Percentiles rank a stretch among this genome's conserved stretches.
phyloP scores from a whole-genome alignment of 2,329 filamentous ascomycete genomes.

The Ophiocordyceps unilateralis region DNA sequence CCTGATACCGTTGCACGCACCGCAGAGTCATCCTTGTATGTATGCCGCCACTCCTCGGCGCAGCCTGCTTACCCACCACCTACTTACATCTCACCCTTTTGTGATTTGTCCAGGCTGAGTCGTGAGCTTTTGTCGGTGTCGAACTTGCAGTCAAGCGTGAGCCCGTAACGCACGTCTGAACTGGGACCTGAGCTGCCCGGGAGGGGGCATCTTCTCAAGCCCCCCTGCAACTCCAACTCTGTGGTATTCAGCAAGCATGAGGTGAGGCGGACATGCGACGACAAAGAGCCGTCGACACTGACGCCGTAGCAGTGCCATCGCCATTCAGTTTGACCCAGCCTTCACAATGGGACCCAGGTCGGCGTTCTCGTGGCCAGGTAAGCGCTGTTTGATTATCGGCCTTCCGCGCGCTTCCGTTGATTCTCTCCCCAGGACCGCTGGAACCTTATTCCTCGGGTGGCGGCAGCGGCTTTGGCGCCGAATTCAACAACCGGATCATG shows the following conservation, averaged over 20 bases:
- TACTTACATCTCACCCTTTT: background rate
- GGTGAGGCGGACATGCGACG: constrained; percentile 9
- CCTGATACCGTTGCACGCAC: constrained; percentile 2
- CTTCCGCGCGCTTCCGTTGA: background rate
- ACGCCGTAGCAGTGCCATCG: constrained; percentile 22
- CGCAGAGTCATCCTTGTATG: background rate
- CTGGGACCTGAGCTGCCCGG: background rate
- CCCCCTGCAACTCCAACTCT: background rate
- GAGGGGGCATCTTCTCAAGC: background rate
- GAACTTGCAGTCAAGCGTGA: background rate
- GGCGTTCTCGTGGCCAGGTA: constrained; percentile 33
- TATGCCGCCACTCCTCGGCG: constrained; percentile 1
- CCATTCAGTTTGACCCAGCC: constrained; percentile 31
- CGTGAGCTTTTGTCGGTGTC: background rate
- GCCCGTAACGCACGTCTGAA: background rate
- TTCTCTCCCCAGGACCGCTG: constrained; percentile 11
- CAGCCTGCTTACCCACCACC: constrained; percentile 2
- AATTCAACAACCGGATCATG: constrained; percentile 14
- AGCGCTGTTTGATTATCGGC: background rate
- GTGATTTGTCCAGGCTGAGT: background rate
- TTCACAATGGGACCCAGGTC: constrained; percentile 34
- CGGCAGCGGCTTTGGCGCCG: constrained; percentile 23
- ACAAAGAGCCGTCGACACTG: background rate
- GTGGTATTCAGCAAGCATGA: constrained; percentile 15
- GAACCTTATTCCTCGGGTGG: constrained; percentile 14